Evolutionary conservation across 2,329 filamentous ascomycete species (phyloP).

Genomic region (Herpotrichia juniperi): DNA sequence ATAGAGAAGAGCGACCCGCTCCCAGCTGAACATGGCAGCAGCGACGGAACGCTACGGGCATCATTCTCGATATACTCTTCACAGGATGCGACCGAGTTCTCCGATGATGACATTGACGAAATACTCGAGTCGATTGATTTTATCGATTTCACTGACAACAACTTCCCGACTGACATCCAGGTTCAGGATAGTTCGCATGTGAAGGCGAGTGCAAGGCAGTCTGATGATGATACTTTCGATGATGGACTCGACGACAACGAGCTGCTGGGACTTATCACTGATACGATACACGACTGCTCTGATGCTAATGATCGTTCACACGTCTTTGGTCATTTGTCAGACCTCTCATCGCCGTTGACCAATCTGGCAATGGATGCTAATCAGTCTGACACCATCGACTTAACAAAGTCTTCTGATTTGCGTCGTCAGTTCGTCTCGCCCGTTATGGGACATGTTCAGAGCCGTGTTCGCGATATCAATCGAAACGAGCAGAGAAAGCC

Average conservation of each 20-base stretch:
- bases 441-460: conserved; percentile 22
- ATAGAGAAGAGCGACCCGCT: no score
- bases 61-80: not conserved
- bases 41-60: not conserved
- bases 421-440: conserved; percentile 28
- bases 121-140: conserved; percentile 13
- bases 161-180: not conserved
- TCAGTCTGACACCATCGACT: not conserved
- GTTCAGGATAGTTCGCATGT: not conserved
- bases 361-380: not conserved
- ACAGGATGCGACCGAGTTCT: not conserved
- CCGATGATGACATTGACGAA: conserved; percentile 20
- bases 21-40: not conserved
- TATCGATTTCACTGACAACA: conserved; percentile 2
- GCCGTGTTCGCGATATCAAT: not conserved
- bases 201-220: not conserved
- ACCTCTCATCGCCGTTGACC: not conserved
- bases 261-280: conserved; percentile 20
- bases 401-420: not conserved
- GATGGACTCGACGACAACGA: conserved; percentile 33
- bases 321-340: not conserved
- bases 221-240: conserved; percentile 20
- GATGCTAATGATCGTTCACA: not conserved
- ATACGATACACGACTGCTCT: conserved; percentile 1
- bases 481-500: conserved; percentile 35